Base-by-base conservation (phyloP, 169 alveolate genomes). In the Blepharisma undulans region DNA sequence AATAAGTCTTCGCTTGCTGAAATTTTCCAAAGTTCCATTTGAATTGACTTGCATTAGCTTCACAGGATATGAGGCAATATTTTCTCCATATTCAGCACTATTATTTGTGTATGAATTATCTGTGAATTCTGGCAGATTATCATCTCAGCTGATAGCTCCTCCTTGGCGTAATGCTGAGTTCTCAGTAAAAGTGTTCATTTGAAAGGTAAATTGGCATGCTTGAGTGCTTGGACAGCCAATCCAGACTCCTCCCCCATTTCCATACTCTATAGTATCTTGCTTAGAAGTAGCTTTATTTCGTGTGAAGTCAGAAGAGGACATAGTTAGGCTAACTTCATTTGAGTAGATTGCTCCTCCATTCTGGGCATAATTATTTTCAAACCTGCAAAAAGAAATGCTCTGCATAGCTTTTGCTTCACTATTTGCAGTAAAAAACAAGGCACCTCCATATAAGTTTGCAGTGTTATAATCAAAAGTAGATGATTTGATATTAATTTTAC, bases 341-440 rank as follows among this genome's bases (percentile, higher is more conserved):
- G 61, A 79, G 61, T 27, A 79, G 7, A 79, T 79, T 3, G 87
- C 87, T 0, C 87, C 87, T 79, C 87, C 87, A 4, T 27, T 30
- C 8, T 33, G 29, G 10, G 34, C 87, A 2, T 2, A 0, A 33
- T 29, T 29, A 33, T 79, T 79, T 14, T 7, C 25, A 33, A 79
- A 48, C 14, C 3, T 48, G 66, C 66, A 48, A 2, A 18, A 48
- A 48, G 66, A 48, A 48, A 48, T 48, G 12, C 66, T 48, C 14
- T 48, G 66, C 2, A 1, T 48, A 2, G 66, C 66, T 48, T 48
- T 48, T 48, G 2, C 12, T 48, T 48, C 66, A 5, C 66, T 48
- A 74, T 74, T 22, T 14, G 80, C 33, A 74, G 29, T 74, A 1
- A 74, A 74, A 74, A 74, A 74, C 10, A 74, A 29, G 10, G 80